phyloP scores from a whole-genome alignment of 441 rosid species.

The Populus tomentosa region DNA sequence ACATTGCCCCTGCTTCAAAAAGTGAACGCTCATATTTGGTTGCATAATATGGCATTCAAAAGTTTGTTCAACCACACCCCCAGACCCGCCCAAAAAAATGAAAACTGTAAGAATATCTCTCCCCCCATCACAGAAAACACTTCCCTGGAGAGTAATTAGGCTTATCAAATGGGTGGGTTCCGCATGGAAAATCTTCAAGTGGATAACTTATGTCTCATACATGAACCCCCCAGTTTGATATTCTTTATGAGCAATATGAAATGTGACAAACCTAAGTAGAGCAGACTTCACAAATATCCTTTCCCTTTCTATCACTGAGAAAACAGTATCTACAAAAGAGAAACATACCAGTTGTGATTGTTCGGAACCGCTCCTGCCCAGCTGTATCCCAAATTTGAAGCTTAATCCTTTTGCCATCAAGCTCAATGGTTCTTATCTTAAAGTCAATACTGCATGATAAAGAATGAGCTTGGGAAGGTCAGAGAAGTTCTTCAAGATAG shows the following conservation, averaged over 20 bases:
- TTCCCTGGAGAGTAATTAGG: background rate
- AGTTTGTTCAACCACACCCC: no score
- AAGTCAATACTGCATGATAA: conserved; percentile 68
- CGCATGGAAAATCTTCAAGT: background rate
- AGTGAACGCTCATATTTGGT: background rate
- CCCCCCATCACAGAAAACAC: no score
- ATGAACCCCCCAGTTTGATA: background rate
- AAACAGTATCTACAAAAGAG: background rate
- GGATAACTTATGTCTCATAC: background rate
- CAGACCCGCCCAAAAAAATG: no score
- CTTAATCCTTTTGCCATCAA: conserved; percentile 93
- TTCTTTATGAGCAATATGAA: background rate
- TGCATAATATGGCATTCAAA: background rate
- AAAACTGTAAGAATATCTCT: no score
- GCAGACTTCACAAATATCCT: background rate
- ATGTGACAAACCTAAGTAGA: background rate
- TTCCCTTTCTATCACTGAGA: background rate
- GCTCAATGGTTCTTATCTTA: conserved; percentile 97
- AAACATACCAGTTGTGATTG: conserved; percentile 89
- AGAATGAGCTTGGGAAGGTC: conserved; percentile 6
- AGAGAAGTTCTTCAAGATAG: background rate
- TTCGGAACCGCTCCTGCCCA: conserved; percentile 96
- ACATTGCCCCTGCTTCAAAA: background rate
- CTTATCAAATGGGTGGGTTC: background rate
- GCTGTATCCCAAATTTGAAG: conserved; percentile 99